A percentile compares a stretch with the other conserved stretches of the same genome.
Evolutionary conservation across 805 yeast genomes (phyloP).

Genomic region (Ogataea methanolica): DNA sequence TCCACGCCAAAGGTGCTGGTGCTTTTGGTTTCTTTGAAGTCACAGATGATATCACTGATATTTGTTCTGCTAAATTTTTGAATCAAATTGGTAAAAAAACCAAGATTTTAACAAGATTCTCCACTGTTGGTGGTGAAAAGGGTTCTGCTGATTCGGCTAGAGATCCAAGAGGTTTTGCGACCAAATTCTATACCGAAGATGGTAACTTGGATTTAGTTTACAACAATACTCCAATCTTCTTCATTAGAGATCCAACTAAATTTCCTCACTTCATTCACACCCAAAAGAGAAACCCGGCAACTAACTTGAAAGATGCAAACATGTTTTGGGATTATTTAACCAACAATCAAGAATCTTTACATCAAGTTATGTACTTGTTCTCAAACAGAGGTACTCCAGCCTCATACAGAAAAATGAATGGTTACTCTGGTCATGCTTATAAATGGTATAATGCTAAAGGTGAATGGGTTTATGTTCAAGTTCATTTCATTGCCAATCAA

Average conservation of each 20-base stretch:
- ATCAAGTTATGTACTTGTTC: constrained; percentile 70
- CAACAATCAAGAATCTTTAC: constrained; percentile 67
- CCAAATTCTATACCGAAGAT: constrained; percentile 77
- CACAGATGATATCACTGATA: constrained; percentile 76
- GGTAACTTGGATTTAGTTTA: constrained; percentile 83
- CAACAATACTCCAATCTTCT: constrained; percentile 83
- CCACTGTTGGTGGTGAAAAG: constrained; percentile 83
- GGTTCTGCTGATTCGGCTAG: constrained; percentile 82
- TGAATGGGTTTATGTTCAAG: constrained; percentile 75
- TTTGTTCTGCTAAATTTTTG: constrained; percentile 67
- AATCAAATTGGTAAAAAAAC: constrained; percentile 77
- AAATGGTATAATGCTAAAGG: constrained; percentile 75
- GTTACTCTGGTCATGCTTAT: constrained; percentile 81
- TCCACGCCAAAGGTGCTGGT: constrained; percentile 92
- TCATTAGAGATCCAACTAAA: constrained; percentile 79
- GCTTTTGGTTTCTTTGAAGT: constrained; percentile 85
- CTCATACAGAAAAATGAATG: constrained; percentile 72
- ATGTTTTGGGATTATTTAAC: constrained; percentile 84
- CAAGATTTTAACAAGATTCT: constrained; percentile 66
- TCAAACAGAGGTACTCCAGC: constrained; percentile 83
- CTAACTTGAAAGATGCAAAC: constrained; percentile 73
- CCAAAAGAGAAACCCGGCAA: constrained; percentile 81
- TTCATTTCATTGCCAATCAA: constrained; percentile 66
- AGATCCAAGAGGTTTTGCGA: constrained; percentile 84
- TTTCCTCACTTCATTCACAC: constrained; percentile 88